Conservation (phyloP, 768 basidiomycete species). For the Termitomyces sp. region DNA sequence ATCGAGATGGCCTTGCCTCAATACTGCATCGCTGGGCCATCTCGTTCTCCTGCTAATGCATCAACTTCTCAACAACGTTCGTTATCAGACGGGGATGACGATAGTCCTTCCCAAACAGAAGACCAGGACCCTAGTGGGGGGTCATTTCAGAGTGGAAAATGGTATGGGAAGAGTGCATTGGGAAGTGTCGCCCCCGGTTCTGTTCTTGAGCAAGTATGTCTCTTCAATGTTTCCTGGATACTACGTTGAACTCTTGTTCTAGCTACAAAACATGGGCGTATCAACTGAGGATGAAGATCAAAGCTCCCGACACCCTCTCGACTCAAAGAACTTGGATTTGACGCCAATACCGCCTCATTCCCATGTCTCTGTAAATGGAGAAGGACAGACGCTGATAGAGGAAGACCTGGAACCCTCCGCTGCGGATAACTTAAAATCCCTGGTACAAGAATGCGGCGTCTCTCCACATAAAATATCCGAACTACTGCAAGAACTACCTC, state of each 20-base stretch:
- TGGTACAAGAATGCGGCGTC: conserved; percentile 91
- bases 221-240: background rate
- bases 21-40: conserved; percentile 44
- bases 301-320: conserved; percentile 5
- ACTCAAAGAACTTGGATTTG: conserved; percentile 11
- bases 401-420: conserved; percentile 50
- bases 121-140: conserved; percentile 75
- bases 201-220: conserved; percentile 69
- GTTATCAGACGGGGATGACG: conserved; percentile 55
- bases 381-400: conserved; percentile 24
- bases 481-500: conserved; percentile 83
- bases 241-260: background rate
- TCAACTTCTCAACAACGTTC: conserved; percentile 37
- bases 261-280: conserved; percentile 25
- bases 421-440: conserved; percentile 76
- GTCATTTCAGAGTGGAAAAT: conserved; percentile 77
- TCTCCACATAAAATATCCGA: conserved; percentile 88
- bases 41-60: conserved; percentile 24
- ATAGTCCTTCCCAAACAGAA: conserved; percentile 65
- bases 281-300: conserved; percentile 7
- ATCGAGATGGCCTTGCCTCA: conserved; percentile 78
- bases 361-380: conserved; percentile 2
- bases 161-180: conserved; percentile 81
- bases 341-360: conserved; percentile 1
- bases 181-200: conserved; percentile 79